Percentiles rank a stretch among this genome's conserved stretches.
Evolutionary conservation across 768 basidiomycete species (phyloP).

Genomic region (Tulasnella sp.): DNA sequence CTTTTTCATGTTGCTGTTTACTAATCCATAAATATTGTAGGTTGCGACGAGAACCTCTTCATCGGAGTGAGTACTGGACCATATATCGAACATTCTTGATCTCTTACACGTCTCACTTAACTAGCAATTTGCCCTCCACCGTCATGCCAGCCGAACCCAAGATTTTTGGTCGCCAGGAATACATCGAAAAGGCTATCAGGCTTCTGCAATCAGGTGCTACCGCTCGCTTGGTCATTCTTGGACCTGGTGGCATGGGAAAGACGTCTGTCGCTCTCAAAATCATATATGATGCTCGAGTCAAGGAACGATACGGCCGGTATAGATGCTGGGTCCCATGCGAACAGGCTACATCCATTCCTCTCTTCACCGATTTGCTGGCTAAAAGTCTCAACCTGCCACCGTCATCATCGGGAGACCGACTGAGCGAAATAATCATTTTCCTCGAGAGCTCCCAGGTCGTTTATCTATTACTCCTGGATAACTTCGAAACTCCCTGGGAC

Average conservation of each 20-base stretch:
- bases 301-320: neutral
- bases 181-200: neutral
- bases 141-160: too few relatives aligned
- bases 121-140: too few relatives aligned
- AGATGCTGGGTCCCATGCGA: neutral
- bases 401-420: too few relatives aligned
- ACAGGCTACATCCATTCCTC: neutral
- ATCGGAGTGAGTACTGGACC: too few relatives aligned
- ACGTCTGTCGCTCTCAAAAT: neutral
- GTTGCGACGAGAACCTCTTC: too few relatives aligned
- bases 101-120: too few relatives aligned
- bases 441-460: too few relatives aligned
- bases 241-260: neutral
- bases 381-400: neutral
- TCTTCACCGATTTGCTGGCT: neutral
- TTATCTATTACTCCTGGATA: neutral
- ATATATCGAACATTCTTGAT: too few relatives aligned
- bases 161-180: too few relatives aligned
- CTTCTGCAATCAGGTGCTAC: neutral
- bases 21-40: too few relatives aligned
- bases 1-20: too few relatives aligned
- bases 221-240: neutral
- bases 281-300: neutral
- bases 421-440: too few relatives aligned
- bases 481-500: constrained; percentile 1